A percentile compares a stretch with the other conserved stretches of the same genome.
Conservation (phyloP, 176 grass and related monocot species). For the Cenchrus americanus region DNA sequence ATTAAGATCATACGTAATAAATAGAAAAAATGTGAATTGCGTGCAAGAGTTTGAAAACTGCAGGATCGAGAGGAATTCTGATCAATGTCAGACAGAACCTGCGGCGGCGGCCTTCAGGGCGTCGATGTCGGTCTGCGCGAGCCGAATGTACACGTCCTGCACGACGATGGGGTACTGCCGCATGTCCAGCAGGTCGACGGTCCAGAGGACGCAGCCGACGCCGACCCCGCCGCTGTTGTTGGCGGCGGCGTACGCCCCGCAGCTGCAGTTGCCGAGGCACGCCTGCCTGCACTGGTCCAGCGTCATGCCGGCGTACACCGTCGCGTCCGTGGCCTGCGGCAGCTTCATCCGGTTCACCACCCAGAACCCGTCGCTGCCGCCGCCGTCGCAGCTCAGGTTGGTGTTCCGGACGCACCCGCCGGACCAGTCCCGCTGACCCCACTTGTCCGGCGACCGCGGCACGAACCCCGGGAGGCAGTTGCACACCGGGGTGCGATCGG, state of each 20-base stretch:
- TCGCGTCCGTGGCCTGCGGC: slow-evolving; percentile 51
- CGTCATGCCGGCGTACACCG: slow-evolving; percentile 36
- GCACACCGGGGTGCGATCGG: slow-evolving; percentile 16
- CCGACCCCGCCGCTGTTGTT: slow-evolving; percentile 41
- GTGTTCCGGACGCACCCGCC: slow-evolving; percentile 53
- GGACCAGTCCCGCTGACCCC: slow-evolving; percentile 26
- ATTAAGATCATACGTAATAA: neutral
- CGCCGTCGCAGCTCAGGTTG: slow-evolving; percentile 49
- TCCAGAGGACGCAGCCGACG: slow-evolving; percentile 51
- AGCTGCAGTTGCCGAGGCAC: slow-evolving; percentile 56
- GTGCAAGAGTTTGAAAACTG: neutral
- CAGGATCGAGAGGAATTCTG: neutral
- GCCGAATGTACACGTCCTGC: slow-evolving; percentile 56
- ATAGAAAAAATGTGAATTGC: neutral
- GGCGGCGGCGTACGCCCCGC: slow-evolving; percentile 50
- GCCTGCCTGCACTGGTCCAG: slow-evolving; percentile 49
- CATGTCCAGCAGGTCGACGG: slow-evolving; percentile 58
- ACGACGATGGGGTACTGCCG: slow-evolving; percentile 32
- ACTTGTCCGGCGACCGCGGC: slow-evolving; percentile 40
- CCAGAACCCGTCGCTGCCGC: slow-evolving; percentile 54
- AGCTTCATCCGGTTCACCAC: slow-evolving; percentile 52
- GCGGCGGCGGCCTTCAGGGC: slow-evolving; percentile 11
- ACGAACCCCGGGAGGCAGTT: slow-evolving; percentile 57
- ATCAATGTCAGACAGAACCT: neutral
- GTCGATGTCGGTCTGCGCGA: slow-evolving; percentile 55